Conservation (phyloP, 2,329 filamentous ascomycete genomes). For the Neurospora sp. region DNA sequence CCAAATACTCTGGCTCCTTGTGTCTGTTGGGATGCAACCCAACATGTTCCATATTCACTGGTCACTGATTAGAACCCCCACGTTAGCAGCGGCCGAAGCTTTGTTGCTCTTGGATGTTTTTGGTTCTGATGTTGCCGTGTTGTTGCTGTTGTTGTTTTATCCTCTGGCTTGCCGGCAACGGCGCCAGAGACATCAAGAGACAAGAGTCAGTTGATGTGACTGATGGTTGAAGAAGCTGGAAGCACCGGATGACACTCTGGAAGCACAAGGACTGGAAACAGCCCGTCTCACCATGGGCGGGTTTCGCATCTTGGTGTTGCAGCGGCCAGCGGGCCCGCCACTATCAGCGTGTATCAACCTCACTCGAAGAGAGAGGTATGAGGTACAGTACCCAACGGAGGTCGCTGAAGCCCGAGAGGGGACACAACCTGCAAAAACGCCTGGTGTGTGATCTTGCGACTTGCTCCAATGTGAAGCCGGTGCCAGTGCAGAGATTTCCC, state of each 20-base stretch:
- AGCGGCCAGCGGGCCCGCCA: slow-evolving; percentile 1
- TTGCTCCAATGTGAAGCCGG: neutral
- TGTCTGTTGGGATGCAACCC: neutral
- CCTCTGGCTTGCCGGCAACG: slow-evolving; percentile 1
- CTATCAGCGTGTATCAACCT: neutral
- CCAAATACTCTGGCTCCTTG: slow-evolving; percentile 1
- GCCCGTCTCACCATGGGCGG: slow-evolving; percentile 11
- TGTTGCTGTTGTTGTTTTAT: slow-evolving; percentile 1
- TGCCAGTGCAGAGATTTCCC: neutral
- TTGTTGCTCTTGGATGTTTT: neutral
- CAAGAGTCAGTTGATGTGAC: slow-evolving; percentile 1
- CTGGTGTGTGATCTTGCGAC: slow-evolving; percentile 8
- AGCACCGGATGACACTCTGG: slow-evolving; percentile 4
- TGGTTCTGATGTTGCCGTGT: neutral
- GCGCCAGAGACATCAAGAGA: neutral
- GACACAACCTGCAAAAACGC: slow-evolving; percentile 14
- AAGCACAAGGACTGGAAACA: slow-evolving; percentile 7
- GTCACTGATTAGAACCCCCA: neutral
- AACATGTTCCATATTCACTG: neutral
- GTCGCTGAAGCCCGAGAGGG: slow-evolving; percentile 7
- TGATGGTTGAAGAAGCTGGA: slow-evolving; percentile 4
- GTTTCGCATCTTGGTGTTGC: slow-evolving; percentile 7
- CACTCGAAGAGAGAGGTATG: slow-evolving; percentile 8
- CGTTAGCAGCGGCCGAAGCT: neutral
- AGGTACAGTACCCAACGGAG: slow-evolving; percentile 5